phyloP scores from a whole-genome alignment of 805 yeast genomes.

The Hanseniaspora hatyaiensis region DNA sequence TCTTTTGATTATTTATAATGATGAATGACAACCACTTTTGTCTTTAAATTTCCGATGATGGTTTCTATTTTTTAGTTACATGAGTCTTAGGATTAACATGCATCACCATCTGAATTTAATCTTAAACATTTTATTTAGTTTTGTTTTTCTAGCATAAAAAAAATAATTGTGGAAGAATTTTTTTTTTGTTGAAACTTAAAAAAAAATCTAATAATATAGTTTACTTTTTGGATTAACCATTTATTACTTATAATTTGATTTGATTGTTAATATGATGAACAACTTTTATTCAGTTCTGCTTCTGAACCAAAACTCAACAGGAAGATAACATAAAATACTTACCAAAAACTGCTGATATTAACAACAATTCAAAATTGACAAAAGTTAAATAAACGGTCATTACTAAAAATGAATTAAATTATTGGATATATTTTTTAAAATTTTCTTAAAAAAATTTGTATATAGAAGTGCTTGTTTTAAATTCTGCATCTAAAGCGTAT shows the following conservation, averaged over 20 bases:
- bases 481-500: no score
- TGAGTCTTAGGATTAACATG: constrained; percentile 84
- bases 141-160: not conserved
- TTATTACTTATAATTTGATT: not conserved
- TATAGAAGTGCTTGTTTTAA: no score
- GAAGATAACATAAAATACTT: constrained; percentile 51
- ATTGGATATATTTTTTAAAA: not conserved
- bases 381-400: not conserved
- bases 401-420: not conserved
- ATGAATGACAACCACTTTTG: constrained; percentile 32
- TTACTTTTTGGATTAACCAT: not conserved
- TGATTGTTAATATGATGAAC: constrained; percentile 46
- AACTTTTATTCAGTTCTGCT: constrained; percentile 81
- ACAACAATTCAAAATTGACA: no score
- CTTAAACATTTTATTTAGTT: constrained; percentile 1
- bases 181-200: no score
- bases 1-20: constrained; percentile 26
- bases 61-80: constrained; percentile 29
- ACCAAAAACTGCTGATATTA: constrained; percentile 15
- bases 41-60: constrained; percentile 33
- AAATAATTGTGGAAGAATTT: not conserved
- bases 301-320: constrained; percentile 56
- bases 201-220: no score
- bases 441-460: no score
- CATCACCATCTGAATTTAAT: constrained; percentile 88